A percentile compares a stretch with the other conserved stretches of the same genome.
These are phyloP conservation scores for Acacia pycnantha DNA, from an alignment of 331 rosid species.

Conservation along the genomic window DNA sequence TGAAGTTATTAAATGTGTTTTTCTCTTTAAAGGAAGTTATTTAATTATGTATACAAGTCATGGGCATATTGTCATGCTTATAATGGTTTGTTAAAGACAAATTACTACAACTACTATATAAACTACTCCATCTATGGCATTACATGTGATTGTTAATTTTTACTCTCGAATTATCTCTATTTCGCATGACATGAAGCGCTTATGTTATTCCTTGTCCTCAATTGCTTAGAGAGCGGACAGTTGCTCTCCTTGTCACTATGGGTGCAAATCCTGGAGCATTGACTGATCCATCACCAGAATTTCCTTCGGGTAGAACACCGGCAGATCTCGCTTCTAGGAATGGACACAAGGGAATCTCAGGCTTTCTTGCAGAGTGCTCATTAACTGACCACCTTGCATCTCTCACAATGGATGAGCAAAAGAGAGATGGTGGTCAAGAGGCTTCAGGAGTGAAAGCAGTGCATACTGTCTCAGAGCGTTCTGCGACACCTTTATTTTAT, in stretches of 20 bases:
- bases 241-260: slow-evolving; percentile 66
- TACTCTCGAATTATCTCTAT: neutral
- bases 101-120: slow-evolving; percentile 1
- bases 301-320: slow-evolving; percentile 57
- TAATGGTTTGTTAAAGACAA: slow-evolving; percentile 7
- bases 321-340: slow-evolving; percentile 75
- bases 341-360: slow-evolving; percentile 86
- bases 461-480: slow-evolving; percentile 63
- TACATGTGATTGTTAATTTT: slow-evolving; percentile 15
- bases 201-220: slow-evolving; percentile 25
- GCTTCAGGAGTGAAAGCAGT: slow-evolving; percentile 48
- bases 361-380: slow-evolving; percentile 76
- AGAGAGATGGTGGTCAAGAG: slow-evolving; percentile 42
- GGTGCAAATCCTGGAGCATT: slow-evolving; percentile 64
- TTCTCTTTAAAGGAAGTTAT: neutral
- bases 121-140: slow-evolving; percentile 14
- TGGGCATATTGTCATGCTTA: neutral
- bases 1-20: slow-evolving; percentile 21
- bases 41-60: slow-evolving; percentile 6
- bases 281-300: slow-evolving; percentile 78
- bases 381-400: slow-evolving; percentile 58
- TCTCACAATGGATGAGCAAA: slow-evolving; percentile 53
- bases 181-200: slow-evolving; percentile 10
- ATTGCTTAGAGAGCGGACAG: slow-evolving; percentile 69
- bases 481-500: slow-evolving; percentile 48